Conservation (phyloP, 306 rosid genomes). For the Prunus padus region DNA sequence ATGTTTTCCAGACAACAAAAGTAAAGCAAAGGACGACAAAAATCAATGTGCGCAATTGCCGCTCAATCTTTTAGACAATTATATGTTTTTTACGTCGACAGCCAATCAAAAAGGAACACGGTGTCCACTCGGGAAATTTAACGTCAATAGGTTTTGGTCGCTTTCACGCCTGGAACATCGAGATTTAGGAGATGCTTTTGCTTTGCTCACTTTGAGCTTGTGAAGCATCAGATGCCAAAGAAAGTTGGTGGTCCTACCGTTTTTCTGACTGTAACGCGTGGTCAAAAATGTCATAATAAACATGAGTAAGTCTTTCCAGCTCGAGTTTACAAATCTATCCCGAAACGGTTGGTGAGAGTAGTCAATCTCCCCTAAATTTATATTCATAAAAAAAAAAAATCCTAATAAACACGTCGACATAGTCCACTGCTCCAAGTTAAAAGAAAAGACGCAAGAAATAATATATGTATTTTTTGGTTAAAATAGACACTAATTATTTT, state of each 20-base stretch:
- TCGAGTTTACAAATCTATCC: too few relatives aligned
- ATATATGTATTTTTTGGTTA: too few relatives aligned
- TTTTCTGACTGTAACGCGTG: too few relatives aligned
- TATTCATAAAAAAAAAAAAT: too few relatives aligned
- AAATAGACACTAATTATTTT: too few relatives aligned
- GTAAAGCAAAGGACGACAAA: background rate
- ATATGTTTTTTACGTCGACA: background rate
- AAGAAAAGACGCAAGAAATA: too few relatives aligned
- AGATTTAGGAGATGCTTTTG: background rate
- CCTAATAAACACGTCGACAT: too few relatives aligned
- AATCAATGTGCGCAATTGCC: background rate
- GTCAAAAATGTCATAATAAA: too few relatives aligned
- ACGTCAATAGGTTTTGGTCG: background rate
- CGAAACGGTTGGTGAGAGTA: too few relatives aligned
- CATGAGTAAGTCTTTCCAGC: too few relatives aligned
- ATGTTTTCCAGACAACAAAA: background rate
- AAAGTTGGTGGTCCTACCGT: background rate
- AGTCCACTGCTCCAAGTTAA: too few relatives aligned
- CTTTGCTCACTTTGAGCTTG: background rate
- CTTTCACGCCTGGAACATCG: background rate
- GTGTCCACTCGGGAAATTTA: background rate
- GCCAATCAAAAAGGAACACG: background rate
- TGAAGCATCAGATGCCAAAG: background rate
- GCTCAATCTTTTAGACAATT: background rate
- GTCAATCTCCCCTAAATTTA: too few relatives aligned